Evolutionary conservation across 2,329 filamentous ascomycete genomes (phyloP), one percentile per base, ranked within the genome.

Genomic region (Furcasterigmium furcatum): DNA sequence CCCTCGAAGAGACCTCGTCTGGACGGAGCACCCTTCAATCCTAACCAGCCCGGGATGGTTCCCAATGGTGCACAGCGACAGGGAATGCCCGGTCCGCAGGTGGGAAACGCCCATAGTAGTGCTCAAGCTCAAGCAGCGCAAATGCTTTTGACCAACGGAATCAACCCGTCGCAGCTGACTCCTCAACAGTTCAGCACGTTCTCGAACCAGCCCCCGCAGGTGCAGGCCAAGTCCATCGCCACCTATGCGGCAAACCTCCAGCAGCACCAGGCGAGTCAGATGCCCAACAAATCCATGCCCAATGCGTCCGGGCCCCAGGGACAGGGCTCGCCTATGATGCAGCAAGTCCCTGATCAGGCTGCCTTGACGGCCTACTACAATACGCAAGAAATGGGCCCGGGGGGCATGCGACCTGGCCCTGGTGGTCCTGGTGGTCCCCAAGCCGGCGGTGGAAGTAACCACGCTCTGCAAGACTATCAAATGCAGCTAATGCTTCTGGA

Each of bases 1-100:
- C 92, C 92, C 2, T 92, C 88, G 52, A 97, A 97, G 73, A 82
- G 91, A 59, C 88, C 85, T 47, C 87, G 91, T 46, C 79, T 96
- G 49, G 84, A 85, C 59, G 80, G 82, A 57, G 76, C 77, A 27
- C 77, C 77, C 9, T 90, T 89, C 67, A 88, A 88, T 62, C 83
- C 84, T 51, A 84, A 84, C 60, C 86, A 85, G 57, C 70, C 71
- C 46, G 74, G 69, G 51, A 87, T 91, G 79, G 86, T 87, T 70
- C 81, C 83, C 45, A 89, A 88, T 66, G 87, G 86, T 57, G 80
- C 82, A 62, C 85, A 84, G 45, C 74, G 66, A 54, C 84, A 84
- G 63, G 84, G 77, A 61, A 88, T 92, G 77, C 84, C 81, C 47
- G 82, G 78, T 54, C 84, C 88, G 68, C 81, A 84, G 73, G 77